Evolutionary conservation across 1,284 basidiomycete genomes (phyloP).

Genomic region (Austroboletus rostrupii): DNA sequence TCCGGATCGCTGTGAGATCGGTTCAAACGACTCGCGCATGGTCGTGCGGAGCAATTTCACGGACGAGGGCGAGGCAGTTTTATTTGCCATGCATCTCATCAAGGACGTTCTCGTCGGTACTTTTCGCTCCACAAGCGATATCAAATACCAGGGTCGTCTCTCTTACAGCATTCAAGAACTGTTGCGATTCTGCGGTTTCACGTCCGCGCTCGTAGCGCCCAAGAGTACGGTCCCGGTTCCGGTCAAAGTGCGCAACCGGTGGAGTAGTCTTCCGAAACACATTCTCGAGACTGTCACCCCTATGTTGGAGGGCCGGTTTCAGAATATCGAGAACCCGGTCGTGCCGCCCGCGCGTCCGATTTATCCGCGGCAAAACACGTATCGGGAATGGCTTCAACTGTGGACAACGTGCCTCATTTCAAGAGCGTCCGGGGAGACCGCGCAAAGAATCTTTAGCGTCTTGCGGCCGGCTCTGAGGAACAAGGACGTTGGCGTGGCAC

Average conservation of each 20-base stretch:
- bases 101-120: slow-evolving; percentile 86
- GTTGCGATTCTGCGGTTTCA: slow-evolving; percentile 85
- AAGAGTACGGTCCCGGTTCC: slow-evolving; percentile 52
- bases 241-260: slow-evolving; percentile 65
- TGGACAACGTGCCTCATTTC: slow-evolving; percentile 89
- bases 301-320: slow-evolving; percentile 76
- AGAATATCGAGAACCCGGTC: slow-evolving; percentile 38
- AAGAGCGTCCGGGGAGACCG: slow-evolving; percentile 52
- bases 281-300: slow-evolving; percentile 88
- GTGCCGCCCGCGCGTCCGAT: slow-evolving; percentile 61
- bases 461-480: slow-evolving; percentile 80
- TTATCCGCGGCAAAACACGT: slow-evolving; percentile 74
- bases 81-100: slow-evolving; percentile 87
- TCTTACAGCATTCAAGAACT: slow-evolving; percentile 94
- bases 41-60: slow-evolving; percentile 82
- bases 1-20: slow-evolving; percentile 86
- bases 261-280: slow-evolving; percentile 78
- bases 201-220: slow-evolving; percentile 56
- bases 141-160: slow-evolving; percentile 86
- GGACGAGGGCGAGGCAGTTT: slow-evolving; percentile 74
- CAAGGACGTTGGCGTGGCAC: slow-evolving; percentile 89
- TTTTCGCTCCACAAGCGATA: slow-evolving; percentile 91
- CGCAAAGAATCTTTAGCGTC: slow-evolving; percentile 71
- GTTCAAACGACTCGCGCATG: slow-evolving; percentile 58
- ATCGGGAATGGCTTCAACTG: slow-evolving; percentile 93